Base-by-base conservation (phyloP, 2,329 filamentous ascomycete genomes). In the Colletotrichum sp. region DNA sequence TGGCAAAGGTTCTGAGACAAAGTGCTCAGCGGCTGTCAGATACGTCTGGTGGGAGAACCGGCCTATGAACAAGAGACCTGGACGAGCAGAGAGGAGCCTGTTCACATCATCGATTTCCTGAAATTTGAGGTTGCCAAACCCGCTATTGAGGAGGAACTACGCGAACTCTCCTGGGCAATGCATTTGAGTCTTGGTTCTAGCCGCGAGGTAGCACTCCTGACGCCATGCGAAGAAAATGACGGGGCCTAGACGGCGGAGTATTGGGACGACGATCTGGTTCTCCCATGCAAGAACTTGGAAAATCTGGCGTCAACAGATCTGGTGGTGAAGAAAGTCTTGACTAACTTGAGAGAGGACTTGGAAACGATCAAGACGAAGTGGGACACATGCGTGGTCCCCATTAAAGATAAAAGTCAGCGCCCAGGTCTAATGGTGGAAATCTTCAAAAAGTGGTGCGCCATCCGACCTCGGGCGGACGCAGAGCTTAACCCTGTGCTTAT, bases 81-180 rank as follows among this genome's bases (percentile, higher is more conserved):
- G 76, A 74, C 73, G 0, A 67, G 76, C 2, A 15, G 69, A 4
- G 16, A 9, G 72, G 80, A 21, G 76, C 80, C 0, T 80, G 76
- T 3, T 0, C 89, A 93, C 69, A 89, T 94, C 4, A 85, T 93
- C 6, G 93, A 95, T 78, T 85, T 87, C 43, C 83, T 95, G 11
- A 91, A 89, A 75, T 92, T 91, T 21, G 74, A 80, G 0, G 83
- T 91, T 2, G 87, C 90, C 0, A 80, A 86, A 13, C 80, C 82
- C 0, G 79, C 81, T 0, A 84, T 90, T 9, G 79, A 84, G 0
- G 51, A 70, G 1, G 84, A 85, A 27, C 77, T 88, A 3, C 75
- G 72, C 3, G 78, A 77, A 0, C 81, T 90, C 13, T 63, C 81
- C 8, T 43, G 78, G 0, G 59, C 72, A 0, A 74, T 81, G 2